Evolutionary conservation across 805 yeast species (phyloP).

Genomic region (Priceomyces haplophilus): DNA sequence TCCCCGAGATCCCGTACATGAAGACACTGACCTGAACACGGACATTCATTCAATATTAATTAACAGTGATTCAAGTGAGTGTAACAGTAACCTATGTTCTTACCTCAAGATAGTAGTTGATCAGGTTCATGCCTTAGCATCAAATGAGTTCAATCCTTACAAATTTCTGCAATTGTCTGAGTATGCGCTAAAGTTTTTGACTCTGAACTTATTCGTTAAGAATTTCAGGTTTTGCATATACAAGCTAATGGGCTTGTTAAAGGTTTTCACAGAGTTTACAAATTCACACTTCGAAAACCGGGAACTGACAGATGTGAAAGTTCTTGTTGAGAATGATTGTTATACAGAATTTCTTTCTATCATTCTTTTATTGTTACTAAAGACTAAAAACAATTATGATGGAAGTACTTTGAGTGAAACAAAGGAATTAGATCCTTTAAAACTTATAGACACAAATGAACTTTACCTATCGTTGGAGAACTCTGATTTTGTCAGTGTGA

Average conservation of each 20-base stretch:
- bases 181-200: constrained; percentile 32
- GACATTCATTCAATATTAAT: constrained; percentile 18
- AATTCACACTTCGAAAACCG: not conserved
- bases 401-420: not conserved
- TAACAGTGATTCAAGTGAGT: constrained; percentile 38
- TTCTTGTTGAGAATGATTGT: constrained; percentile 17
- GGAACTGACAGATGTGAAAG: constrained; percentile 11
- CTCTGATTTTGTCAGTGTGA: constrained; percentile 25
- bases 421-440: not conserved
- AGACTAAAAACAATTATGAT: constrained; percentile 21
- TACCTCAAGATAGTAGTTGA: constrained; percentile 35
- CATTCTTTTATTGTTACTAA: constrained; percentile 29
- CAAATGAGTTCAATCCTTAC: not conserved
- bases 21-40: not conserved
- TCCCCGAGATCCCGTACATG: not conserved
- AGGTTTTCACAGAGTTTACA: constrained; percentile 21
- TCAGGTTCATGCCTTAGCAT: constrained; percentile 17
- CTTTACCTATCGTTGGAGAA: constrained; percentile 19
- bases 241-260: constrained; percentile 33
- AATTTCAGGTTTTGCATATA: constrained; percentile 36
- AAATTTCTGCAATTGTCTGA: constrained; percentile 31
- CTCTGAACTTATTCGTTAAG: constrained; percentile 37
- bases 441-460: constrained; percentile 11
- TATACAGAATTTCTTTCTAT: constrained; percentile 37
- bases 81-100: constrained; percentile 36